Conservation (phyloP, 2,329 filamentous ascomycete genomes). For the Neopestalotiopsis sp. region DNA sequence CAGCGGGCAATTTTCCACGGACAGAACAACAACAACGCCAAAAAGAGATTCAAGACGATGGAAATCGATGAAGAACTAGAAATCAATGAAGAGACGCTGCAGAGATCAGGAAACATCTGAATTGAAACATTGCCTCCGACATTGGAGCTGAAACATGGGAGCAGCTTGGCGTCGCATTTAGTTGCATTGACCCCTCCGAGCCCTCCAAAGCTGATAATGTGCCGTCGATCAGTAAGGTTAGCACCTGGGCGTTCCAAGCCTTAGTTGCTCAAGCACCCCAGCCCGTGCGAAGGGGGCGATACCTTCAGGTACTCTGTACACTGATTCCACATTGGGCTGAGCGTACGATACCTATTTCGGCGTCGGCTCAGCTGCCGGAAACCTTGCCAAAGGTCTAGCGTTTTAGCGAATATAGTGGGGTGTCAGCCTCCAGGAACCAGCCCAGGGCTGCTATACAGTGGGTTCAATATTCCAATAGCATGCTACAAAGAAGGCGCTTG, state of each 20-base stretch:
- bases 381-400: not conserved
- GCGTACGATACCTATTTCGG: not conserved
- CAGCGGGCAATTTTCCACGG: not conserved
- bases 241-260: no score
- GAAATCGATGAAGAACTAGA: not conserved
- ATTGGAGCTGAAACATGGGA: slow-evolving; percentile 26
- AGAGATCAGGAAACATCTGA: slow-evolving; percentile 1
- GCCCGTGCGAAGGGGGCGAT: not conserved
- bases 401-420: not conserved
- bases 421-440: not conserved
- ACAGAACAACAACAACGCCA: not conserved
- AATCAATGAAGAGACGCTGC: not conserved
- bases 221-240: no score
- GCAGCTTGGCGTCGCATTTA: slow-evolving; percentile 26
- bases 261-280: no score
- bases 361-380: not conserved
- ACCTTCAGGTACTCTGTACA: not conserved
- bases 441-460: not conserved
- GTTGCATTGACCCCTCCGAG: slow-evolving; percentile 18
- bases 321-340: not conserved
- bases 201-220: not conserved
- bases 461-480: no score
- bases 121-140: slow-evolving; percentile 21
- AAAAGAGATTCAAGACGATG: not conserved
- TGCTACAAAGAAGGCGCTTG: no score